Evolutionary conservation across 2,329 filamentous ascomycete species (phyloP).

Genomic region (Fusarium sterilihyphosum): DNA sequence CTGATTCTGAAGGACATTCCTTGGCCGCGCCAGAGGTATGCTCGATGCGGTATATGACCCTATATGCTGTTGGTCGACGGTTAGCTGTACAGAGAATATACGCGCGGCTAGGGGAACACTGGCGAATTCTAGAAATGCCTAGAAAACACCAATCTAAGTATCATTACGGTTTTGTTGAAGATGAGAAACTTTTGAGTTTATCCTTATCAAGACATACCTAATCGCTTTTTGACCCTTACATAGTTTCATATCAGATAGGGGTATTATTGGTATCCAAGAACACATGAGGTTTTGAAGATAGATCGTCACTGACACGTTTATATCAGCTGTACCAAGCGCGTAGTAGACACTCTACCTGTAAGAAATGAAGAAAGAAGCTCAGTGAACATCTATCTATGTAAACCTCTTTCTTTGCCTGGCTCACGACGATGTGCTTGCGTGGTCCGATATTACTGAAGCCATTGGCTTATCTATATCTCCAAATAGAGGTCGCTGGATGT

Average conservation of each 20-base stretch:
- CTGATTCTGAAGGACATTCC: background rate
- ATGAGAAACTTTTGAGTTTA: background rate
- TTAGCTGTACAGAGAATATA: background rate
- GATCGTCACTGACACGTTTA: background rate
- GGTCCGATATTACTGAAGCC: background rate
- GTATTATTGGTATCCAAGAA: background rate
- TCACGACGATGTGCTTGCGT: background rate
- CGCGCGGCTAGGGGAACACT: constrained; percentile 7
- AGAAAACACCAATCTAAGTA: background rate
- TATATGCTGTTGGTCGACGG: background rate
- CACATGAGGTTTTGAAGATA: background rate
- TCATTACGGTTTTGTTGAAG: background rate
- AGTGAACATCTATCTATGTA: background rate
- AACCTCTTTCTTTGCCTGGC: background rate
- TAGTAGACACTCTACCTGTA: background rate
- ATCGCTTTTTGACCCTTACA: background rate
- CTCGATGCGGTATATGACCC: background rate
- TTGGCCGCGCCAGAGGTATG: background rate
- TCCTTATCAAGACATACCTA: background rate
- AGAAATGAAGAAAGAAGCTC: background rate
- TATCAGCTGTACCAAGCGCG: background rate
- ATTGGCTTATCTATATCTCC: background rate
- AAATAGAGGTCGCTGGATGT: background rate
- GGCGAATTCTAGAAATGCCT: background rate
- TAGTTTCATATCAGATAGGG: background rate